These are phyloP conservation scores for Penstemon eatonii DNA, from an alignment of 257 asterid genomes.

Conservation along the genomic window DNA sequence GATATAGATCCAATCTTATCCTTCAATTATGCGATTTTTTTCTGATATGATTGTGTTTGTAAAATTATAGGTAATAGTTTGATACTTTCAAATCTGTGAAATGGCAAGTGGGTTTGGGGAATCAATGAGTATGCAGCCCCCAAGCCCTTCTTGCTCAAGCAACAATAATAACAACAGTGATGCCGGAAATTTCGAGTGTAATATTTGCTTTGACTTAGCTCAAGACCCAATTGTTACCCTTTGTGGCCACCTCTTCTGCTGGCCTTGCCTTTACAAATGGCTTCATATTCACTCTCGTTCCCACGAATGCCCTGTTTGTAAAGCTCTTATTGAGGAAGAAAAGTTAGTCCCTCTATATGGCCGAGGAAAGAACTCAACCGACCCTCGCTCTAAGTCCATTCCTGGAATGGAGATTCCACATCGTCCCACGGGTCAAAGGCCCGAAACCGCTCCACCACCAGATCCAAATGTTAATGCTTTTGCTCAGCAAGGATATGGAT, in stretches of 20 bases:
- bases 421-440: constrained; percentile 33
- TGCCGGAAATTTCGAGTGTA: constrained; percentile 44
- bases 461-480: constrained; percentile 16
- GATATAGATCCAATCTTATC: too few relatives aligned
- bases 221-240: constrained; percentile 46
- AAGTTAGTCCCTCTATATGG: constrained; percentile 37
- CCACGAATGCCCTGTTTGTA: constrained; percentile 43
- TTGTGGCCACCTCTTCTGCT: constrained; percentile 50
- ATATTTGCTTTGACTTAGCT: constrained; percentile 45
- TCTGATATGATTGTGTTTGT: background rate
- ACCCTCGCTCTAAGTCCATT: constrained; percentile 17
- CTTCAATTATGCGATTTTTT: background rate
- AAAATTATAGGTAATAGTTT: constrained; percentile 7
- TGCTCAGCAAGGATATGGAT: background rate
- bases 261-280: constrained; percentile 56
- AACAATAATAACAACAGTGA: constrained; percentile 25
- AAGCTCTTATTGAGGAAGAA: constrained; percentile 33
- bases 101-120: constrained; percentile 43
- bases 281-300: constrained; percentile 34
- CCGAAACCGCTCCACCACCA: constrained; percentile 24
- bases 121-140: constrained; percentile 33
- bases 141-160: constrained; percentile 34
- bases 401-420: constrained; percentile 19
- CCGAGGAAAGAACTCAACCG: constrained; percentile 25
- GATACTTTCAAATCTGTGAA: constrained; percentile 3